Base-by-base conservation (phyloP, 2,329 filamentous ascomycete species). In the Truncatella angustata region DNA sequence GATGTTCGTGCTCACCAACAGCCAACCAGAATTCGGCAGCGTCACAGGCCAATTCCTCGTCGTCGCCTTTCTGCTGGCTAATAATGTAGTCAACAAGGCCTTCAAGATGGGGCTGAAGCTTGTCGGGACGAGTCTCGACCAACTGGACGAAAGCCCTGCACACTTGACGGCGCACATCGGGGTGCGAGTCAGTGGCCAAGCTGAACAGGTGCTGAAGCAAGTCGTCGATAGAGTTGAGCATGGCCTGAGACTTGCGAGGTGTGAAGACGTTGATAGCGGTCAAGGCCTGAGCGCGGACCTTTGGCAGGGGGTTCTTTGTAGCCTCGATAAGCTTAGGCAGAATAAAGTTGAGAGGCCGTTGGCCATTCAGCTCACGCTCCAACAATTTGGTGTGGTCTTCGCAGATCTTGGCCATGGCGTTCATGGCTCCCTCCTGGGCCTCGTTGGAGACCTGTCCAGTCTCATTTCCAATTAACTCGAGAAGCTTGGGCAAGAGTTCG, bases 1-100 rank as follows among this genome's bases (percentile, higher is more conserved):
- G 74, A 54, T 87, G 82, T 37, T 89, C 82, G 66, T 96, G 90
- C 67, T 97, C 94, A 54, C 91, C 92, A 18, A 96, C 86, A 35
- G 91, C 91, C 40, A 99, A 82, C 91, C 95, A 99, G 66, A 99
- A 99, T 69, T 99, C 94, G 4, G 94, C 91, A 7, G 94, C 94
- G 67, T 99, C 94, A 58, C 95, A 86, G 34, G 93, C 91, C 53
- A 99, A 78, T 37, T 97, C 91, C 51, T 92, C 87, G 58, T 97
- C 92, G 23, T 92, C 86, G 57, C 86, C 87, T 68, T 87, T 85
- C 69, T 99, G 94, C 68, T 99, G 94, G 26, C 84, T 78, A 53
- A 97, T 82, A 68, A 97, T 94, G 66, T 97, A 99, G 65, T 95
- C 90, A 26, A 99, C 91, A 51, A 99, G 78, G 5, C 90, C 92